A percentile compares a stretch with the other conserved stretches of the same genome.
Conservation (phyloP, 2,329 filamentous ascomycete species). For the Fusarium sacchari region DNA sequence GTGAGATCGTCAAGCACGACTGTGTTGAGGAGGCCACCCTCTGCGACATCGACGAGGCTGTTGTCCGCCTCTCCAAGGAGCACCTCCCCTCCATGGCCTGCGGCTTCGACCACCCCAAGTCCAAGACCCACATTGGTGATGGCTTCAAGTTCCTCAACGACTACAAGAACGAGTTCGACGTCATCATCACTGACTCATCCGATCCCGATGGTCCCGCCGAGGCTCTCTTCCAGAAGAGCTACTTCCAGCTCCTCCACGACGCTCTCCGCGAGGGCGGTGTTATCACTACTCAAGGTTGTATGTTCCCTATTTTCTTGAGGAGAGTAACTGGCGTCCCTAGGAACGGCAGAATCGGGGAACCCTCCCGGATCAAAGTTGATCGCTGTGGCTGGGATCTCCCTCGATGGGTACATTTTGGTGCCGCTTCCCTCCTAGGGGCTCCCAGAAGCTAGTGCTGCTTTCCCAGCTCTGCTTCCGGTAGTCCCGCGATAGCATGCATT, state of each 20-base stretch:
- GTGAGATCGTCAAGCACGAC: constrained; percentile 99
- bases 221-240: constrained; percentile 97
- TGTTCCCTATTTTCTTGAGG: constrained; percentile 74
- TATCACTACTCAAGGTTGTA: constrained; percentile 99
- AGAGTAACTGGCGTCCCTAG: constrained; percentile 52
- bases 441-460: constrained; percentile 54
- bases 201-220: constrained; percentile 97
- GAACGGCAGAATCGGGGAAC: constrained; percentile 45
- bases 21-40: constrained; percentile 94
- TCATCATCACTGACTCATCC: constrained; percentile 99
- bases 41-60: constrained; percentile 99
- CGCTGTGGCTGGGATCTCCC: constrained; percentile 22
- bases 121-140: constrained; percentile 91
- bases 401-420: constrained; percentile 42
- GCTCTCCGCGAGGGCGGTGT: constrained; percentile 95
- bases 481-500: constrained; percentile 47
- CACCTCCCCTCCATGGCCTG: constrained; percentile 94
- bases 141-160: constrained; percentile 99
- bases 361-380: constrained; percentile 36
- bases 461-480: constrained; percentile 51
- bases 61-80: constrained; percentile 98
- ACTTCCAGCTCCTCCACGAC: constrained; percentile 92
- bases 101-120: constrained; percentile 93
- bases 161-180: constrained; percentile 97
- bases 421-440: constrained; percentile 47